Conservation (phyloP, 192 early-diverging fungal genomes). For the Piromyces sp. region DNA sequence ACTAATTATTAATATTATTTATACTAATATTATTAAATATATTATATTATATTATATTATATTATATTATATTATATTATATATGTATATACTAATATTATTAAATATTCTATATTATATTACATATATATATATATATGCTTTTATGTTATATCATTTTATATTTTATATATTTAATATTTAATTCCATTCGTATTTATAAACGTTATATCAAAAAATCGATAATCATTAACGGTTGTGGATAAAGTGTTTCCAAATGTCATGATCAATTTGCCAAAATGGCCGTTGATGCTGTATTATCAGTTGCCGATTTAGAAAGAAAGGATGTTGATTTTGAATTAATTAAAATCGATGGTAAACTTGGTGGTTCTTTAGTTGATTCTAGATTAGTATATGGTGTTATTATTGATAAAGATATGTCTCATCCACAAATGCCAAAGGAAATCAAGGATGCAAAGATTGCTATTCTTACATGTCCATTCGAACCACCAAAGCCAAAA, state of each 20-base stretch:
- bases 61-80: too few species aligned
- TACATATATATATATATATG: too few species aligned
- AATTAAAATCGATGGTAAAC: slow-evolving; percentile 98
- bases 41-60: too few species aligned
- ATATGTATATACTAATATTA: too few species aligned
- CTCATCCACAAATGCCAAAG: slow-evolving; percentile 98
- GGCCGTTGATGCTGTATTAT: slow-evolving; percentile 91
- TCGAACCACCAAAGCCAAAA: slow-evolving; percentile 99
- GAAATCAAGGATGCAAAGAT: slow-evolving; percentile 88
- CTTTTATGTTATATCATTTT: too few species aligned
- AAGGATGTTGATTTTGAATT: slow-evolving; percentile 99
- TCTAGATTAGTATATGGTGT: slow-evolving; percentile 89
- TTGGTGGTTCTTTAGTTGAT: slow-evolving; percentile 89
- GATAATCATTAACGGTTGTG: too few species aligned
- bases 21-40: too few species aligned
- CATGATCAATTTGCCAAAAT: slow-evolving; percentile 96
- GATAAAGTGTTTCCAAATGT: slow-evolving; percentile 79
- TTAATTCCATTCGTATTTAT: too few species aligned
- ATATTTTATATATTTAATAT: too few species aligned
- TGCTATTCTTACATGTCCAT: slow-evolving; percentile 97
- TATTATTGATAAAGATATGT: slow-evolving; percentile 99
- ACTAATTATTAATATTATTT: too few species aligned
- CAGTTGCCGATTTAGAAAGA: slow-evolving; percentile 94
- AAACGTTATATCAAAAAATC: too few species aligned
- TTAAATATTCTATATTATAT: too few species aligned